Conservation (phyloP, 2,329 filamentous ascomycete genomes). For the Pseudogymnoascus pannorum region DNA sequence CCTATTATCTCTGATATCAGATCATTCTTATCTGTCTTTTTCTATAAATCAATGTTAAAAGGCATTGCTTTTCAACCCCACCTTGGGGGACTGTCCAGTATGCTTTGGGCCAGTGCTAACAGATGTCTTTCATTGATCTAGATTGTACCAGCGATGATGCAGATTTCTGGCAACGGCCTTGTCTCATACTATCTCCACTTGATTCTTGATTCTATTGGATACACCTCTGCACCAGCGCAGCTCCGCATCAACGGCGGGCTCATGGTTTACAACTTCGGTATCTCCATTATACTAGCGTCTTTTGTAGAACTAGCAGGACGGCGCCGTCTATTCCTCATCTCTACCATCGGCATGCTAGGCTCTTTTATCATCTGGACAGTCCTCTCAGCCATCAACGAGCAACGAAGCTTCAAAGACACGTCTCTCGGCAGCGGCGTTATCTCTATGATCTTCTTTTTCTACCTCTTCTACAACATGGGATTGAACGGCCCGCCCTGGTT, state of each 20-base stretch:
- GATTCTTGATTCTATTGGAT: slow-evolving; percentile 21
- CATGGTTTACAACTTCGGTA: slow-evolving; percentile 17
- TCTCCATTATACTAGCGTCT: slow-evolving; percentile 12
- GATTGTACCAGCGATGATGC: slow-evolving; percentile 16
- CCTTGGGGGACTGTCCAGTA: too few species aligned
- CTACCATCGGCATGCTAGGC: slow-evolving; percentile 23
- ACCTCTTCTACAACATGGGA: slow-evolving; percentile 12
- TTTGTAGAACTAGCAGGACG: slow-evolving; percentile 22
- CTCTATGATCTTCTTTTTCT: slow-evolving; percentile 32
- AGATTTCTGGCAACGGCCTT: slow-evolving; percentile 22
- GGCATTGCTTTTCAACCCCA: too few species aligned
- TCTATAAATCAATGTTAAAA: too few species aligned
- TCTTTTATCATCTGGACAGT: slow-evolving; percentile 28
- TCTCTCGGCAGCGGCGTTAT: slow-evolving; percentile 28
- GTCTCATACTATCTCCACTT: slow-evolving; percentile 20
- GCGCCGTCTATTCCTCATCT: slow-evolving; percentile 15
- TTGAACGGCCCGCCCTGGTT: background rate
- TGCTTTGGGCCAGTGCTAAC: background rate
- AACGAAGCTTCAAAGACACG: slow-evolving; percentile 11
- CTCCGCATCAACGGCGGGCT: slow-evolving; percentile 20
- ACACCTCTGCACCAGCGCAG: slow-evolving; percentile 15
- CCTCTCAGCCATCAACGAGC: slow-evolving; percentile 17
- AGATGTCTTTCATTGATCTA: slow-evolving; percentile 16
- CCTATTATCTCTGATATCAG: slow-evolving; percentile 31
- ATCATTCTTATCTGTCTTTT: slow-evolving; percentile 1